Evolutionary conservation across 768 basidiomycete genomes (phyloP).

Genomic region (Sutorius australiensis): DNA sequence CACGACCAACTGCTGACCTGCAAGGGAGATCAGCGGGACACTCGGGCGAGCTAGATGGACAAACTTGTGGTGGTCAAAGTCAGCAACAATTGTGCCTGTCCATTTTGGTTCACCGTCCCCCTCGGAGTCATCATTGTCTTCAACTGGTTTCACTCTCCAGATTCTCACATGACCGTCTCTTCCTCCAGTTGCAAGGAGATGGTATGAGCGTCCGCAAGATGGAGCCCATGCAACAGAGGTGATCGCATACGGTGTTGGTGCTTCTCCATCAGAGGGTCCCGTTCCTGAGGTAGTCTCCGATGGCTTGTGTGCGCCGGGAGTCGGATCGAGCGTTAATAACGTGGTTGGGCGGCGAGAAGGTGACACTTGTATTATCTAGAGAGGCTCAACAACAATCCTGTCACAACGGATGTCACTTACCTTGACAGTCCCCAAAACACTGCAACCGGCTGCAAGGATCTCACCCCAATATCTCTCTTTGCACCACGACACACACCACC

Average conservation of each 20-base stretch:
- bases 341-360: slow-evolving; percentile 63
- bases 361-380: slow-evolving; percentile 71
- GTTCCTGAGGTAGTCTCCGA: slow-evolving; percentile 22
- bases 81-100: slow-evolving; percentile 73
- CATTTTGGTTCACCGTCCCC: slow-evolving; percentile 49
- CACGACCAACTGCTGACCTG: slow-evolving; percentile 73
- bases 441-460: slow-evolving; percentile 73
- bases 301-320: slow-evolving; percentile 27
- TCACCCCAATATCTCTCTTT: slow-evolving; percentile 96
- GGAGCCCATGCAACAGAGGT: slow-evolving; percentile 92
- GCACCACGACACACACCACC: slow-evolving; percentile 95
- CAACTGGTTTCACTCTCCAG: slow-evolving; percentile 74
- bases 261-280: slow-evolving; percentile 31
- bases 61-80: slow-evolving; percentile 84
- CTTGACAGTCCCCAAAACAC: slow-evolving; percentile 71
- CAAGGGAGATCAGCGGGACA: slow-evolving; percentile 2
- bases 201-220: slow-evolving; percentile 88
- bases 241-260: slow-evolving; percentile 55
- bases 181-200: slow-evolving; percentile 87
- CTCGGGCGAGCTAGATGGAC: neutral
- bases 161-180: slow-evolving; percentile 87
- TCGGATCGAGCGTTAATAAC: slow-evolving; percentile 52
- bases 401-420: slow-evolving; percentile 36
- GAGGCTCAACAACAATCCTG: slow-evolving; percentile 1
- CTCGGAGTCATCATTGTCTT: slow-evolving; percentile 43